A percentile compares a stretch with the other conserved stretches of the same genome.
phyloP scores from a whole-genome alignment of 164 flowering plant species.

The Macadamia integrifolia region DNA sequence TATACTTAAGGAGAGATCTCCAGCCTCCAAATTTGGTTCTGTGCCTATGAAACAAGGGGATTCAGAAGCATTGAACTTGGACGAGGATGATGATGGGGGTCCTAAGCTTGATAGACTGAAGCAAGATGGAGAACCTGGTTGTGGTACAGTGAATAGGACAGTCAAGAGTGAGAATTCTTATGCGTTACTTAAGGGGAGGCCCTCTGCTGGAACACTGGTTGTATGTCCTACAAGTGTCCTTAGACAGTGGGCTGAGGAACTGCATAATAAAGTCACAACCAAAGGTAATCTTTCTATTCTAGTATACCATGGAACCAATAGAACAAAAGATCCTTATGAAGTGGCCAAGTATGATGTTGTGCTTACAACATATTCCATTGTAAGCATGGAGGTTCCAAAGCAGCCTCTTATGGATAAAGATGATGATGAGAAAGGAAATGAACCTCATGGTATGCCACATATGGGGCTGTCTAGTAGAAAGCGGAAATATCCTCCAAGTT shows the following conservation, averaged over 20 bases:
- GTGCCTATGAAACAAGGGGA: conserved; percentile 20
- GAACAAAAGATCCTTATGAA: conserved; percentile 76
- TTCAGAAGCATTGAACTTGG: conserved; percentile 58
- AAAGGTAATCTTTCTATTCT: conserved; percentile 74
- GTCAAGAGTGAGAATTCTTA: conserved; percentile 12
- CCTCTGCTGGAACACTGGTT: conserved; percentile 86
- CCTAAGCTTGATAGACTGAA: conserved; percentile 19
- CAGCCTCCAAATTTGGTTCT: conserved; percentile 27
- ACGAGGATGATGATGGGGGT: conserved; percentile 55
- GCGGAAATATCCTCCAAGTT: conserved; percentile 52
- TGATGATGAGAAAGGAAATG: conserved; percentile 42
- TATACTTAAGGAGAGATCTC: conserved; percentile 79
- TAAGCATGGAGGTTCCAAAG: conserved; percentile 92
- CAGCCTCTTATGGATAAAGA: conserved; percentile 66
- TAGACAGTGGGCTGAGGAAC: conserved; percentile 87
- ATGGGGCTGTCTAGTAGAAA: conserved; percentile 36
- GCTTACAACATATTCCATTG: conserved; percentile 86
- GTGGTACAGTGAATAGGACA: conserved; percentile 8
- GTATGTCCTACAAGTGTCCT: conserved; percentile 98
- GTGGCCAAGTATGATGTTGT: conserved; percentile 91
- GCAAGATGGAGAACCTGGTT: conserved; percentile 16
- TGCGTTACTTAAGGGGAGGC: conserved; percentile 50
- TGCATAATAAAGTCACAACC: conserved; percentile 65
- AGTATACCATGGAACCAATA: conserved; percentile 73
- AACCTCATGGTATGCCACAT: conserved; percentile 16